Percentiles rank a stretch among this genome's conserved stretches.
Conservation (phyloP, 2,329 filamentous ascomycete genomes). For the Clarireedia homoeocarpa region DNA sequence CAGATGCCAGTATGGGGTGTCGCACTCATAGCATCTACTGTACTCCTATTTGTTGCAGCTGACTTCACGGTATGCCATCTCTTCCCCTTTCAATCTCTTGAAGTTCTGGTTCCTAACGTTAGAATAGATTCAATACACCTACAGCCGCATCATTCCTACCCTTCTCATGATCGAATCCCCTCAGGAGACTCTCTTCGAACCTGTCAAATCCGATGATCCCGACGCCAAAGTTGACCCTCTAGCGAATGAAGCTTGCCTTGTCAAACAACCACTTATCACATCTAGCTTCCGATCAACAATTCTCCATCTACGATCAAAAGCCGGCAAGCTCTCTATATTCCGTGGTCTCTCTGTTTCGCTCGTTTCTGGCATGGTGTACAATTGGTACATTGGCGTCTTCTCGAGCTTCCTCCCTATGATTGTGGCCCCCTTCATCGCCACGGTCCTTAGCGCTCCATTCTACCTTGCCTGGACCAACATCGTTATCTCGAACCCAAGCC, state of each 20-base stretch:
- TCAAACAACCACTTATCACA: conserved; percentile 52
- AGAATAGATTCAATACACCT: conserved; percentile 46
- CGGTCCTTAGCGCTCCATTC: conserved; percentile 57
- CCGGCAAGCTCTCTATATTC: conserved; percentile 59
- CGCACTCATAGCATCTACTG: conserved; percentile 13
- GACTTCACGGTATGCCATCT: conserved; percentile 14
- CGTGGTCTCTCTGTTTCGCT: conserved; percentile 54
- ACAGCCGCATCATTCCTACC: conserved; percentile 50
- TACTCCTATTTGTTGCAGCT: conserved; percentile 7
- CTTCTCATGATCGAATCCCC: conserved; percentile 56
- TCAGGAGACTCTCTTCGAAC: conserved; percentile 43
- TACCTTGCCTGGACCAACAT: conserved; percentile 78
- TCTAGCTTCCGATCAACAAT: conserved; percentile 50
- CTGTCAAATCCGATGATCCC: conserved; percentile 28
- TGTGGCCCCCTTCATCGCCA: conserved; percentile 47
- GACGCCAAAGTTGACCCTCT: conserved; percentile 25
- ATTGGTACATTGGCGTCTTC: conserved; percentile 30
- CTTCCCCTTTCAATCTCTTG: neutral
- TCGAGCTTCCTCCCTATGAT: conserved; percentile 33
- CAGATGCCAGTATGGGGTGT: conserved; percentile 21
- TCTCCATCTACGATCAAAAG: conserved; percentile 52
- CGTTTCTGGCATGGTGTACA: conserved; percentile 36
- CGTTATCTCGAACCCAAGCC: conserved; percentile 64
- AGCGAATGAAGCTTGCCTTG: conserved; percentile 34
- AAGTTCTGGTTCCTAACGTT: conserved; percentile 10